These are phyloP conservation scores for Crithidia expoeki DNA, from an alignment of 208 protist species.

Conservation along the genomic window DNA sequence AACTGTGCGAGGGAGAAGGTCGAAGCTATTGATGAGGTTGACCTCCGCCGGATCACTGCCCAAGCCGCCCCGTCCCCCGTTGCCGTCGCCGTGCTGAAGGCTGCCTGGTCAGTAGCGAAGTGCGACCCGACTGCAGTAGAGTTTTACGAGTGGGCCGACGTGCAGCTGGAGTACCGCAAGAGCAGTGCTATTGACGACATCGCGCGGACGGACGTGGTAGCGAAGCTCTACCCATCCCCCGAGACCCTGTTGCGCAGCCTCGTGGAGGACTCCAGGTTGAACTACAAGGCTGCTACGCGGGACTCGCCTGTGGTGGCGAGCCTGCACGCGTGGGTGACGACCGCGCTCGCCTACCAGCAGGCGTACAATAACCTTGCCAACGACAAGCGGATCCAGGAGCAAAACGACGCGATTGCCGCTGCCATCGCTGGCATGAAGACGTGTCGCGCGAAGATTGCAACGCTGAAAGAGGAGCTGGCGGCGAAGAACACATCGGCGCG, in stretches of 20 bases:
- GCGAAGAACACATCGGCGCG: constrained; percentile 24
- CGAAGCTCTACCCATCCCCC: constrained; percentile 44
- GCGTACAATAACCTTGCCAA: constrained; percentile 55
- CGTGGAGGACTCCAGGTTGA: constrained; percentile 41
- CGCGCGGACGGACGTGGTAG: constrained; percentile 49
- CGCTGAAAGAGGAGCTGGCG: constrained; percentile 63
- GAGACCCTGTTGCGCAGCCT: constrained; percentile 38
- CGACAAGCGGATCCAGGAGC: constrained; percentile 64
- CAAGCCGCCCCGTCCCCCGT: constrained; percentile 57
- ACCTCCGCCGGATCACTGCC: constrained; percentile 39
- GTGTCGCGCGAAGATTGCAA: constrained; percentile 63
- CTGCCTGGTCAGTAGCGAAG: constrained; percentile 50
- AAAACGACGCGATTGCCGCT: constrained; percentile 61
- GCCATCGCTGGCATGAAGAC: constrained; percentile 68
- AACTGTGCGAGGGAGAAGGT: constrained; percentile 39
- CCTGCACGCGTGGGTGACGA: constrained; percentile 67
- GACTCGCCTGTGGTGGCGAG: constrained; percentile 47
- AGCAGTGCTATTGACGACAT: constrained; percentile 37
- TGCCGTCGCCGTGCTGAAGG: constrained; percentile 63
- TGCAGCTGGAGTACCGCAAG: constrained; percentile 67
- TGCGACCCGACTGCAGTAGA: constrained; percentile 63
- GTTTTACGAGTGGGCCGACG: constrained; percentile 65
- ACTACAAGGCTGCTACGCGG: constrained; percentile 38
- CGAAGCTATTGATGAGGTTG: constrained; percentile 53
- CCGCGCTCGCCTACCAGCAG: constrained; percentile 66